Evolutionary conservation across 2,329 filamentous ascomycete genomes (phyloP).

Genomic region (Fusarium sp.): DNA sequence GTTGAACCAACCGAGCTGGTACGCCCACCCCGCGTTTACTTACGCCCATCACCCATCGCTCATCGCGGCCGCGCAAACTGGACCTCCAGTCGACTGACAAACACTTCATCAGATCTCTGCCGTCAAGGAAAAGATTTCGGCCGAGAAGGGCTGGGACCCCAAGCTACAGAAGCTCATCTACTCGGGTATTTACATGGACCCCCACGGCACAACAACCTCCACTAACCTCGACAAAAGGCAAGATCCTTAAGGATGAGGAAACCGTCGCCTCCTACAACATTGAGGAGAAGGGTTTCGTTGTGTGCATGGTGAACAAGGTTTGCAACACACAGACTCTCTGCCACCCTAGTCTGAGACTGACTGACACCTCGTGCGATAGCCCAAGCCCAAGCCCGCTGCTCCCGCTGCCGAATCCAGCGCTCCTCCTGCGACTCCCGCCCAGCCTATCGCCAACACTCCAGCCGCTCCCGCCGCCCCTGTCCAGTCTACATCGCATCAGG

Average conservation of each 20-base stretch:
- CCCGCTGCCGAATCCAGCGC: constrained; percentile 70
- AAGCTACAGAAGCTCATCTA: constrained; percentile 97
- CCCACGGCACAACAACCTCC: constrained; percentile 13
- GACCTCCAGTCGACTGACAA: constrained; percentile 20
- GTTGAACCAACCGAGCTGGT: constrained; percentile 93
- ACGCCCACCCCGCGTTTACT: constrained; percentile 58
- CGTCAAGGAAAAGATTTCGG: constrained; percentile 91
- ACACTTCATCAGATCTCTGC: constrained; percentile 75
- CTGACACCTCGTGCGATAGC: constrained; percentile 45
- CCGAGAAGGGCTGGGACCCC: constrained; percentile 94
- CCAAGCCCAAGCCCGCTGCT: constrained; percentile 74
- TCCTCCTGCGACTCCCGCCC: constrained; percentile 68
- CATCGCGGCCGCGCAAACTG: constrained; percentile 29
- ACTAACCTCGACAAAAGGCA: constrained; percentile 69
- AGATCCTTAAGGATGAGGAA: constrained; percentile 98
- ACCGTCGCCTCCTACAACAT: constrained; percentile 98
- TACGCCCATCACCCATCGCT: not conserved
- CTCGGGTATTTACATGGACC: constrained; percentile 73
- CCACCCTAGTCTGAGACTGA: constrained; percentile 13
- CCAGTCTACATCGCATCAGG: constrained; percentile 59
- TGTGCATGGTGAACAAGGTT: constrained; percentile 99
- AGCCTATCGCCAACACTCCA: constrained; percentile 69
- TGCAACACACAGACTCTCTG: constrained; percentile 27
- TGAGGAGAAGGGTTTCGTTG: constrained; percentile 99
- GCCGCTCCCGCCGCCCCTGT: constrained; percentile 60